Conservation (phyloP, 1,284 basidiomycete species). For the Athelia psychrophila region DNA sequence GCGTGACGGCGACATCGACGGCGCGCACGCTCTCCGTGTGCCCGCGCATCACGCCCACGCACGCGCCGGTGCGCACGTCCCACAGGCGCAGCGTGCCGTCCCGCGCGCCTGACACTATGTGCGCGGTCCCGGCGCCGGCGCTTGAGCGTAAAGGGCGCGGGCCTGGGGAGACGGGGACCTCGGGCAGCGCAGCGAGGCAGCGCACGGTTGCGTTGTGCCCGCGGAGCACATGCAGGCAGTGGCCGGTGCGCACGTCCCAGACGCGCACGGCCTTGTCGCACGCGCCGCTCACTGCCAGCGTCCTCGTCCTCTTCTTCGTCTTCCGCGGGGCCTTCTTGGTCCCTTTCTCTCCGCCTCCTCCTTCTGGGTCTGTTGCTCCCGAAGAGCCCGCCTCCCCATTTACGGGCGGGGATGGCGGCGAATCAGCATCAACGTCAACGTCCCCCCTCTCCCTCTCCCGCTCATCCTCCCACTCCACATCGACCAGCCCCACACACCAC, state of each 20-base stretch:
- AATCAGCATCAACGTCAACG: no score
- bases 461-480: conserved; percentile 46
- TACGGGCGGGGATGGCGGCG: no score
- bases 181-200: conserved; percentile 87
- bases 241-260: conserved; percentile 78
- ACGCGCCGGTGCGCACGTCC: conserved; percentile 82
- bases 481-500: conserved; percentile 84
- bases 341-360: conserved; percentile 9
- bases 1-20: conserved; percentile 77
- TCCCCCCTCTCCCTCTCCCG: conserved; percentile 6
- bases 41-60: conserved; percentile 72
- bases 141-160: conserved; percentile 87
- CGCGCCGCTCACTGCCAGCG: conserved; percentile 87
- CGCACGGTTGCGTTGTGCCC: conserved; percentile 93
- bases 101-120: conserved; percentile 82
- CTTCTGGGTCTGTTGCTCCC: conserved; percentile 13
- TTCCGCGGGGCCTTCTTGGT: no score
- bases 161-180: conserved; percentile 86
- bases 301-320: no score
- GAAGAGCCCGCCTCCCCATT: no score
- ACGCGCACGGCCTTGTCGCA: conserved; percentile 90
- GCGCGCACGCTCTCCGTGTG: conserved; percentile 87
- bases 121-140: conserved; percentile 39
- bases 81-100: conserved; percentile 89
- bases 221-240: conserved; percentile 75